Evolutionary conservation across 495 filamentous ascomycete species (phyloP).

Genomic region (Lophiotrema nucula): DNA sequence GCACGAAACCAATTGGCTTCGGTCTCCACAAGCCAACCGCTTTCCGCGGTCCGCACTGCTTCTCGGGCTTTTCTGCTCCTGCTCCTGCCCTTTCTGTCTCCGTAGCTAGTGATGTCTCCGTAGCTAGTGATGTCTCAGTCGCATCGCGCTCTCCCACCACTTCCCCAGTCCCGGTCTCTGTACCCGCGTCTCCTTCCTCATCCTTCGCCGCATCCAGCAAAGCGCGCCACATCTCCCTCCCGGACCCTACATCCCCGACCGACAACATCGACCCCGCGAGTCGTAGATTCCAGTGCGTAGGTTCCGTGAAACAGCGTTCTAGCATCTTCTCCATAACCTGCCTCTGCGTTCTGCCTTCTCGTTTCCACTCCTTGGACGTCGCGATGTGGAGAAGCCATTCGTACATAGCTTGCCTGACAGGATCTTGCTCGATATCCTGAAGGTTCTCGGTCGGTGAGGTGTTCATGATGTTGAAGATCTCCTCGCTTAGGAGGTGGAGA

Average conservation of each 20-base stretch:
- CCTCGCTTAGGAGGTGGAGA: background rate
- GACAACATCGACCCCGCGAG: slow-evolving; percentile 9
- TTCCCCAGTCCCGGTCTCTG: background rate
- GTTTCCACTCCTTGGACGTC: slow-evolving; percentile 5
- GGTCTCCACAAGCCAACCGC: slow-evolving; percentile 12
- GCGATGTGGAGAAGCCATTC: slow-evolving; percentile 37
- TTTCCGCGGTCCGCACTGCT: slow-evolving; percentile 1
- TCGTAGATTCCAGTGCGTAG: slow-evolving; percentile 11
- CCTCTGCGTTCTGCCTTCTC: background rate
- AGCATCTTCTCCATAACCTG: slow-evolving; percentile 1
- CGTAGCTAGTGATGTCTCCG: background rate
- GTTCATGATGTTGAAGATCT: background rate
- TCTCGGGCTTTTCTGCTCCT: background rate
- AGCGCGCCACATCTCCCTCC: background rate
- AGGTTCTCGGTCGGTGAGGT: background rate
- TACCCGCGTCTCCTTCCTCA: background rate
- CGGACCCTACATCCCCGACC: background rate
- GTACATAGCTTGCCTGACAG: slow-evolving; percentile 30
- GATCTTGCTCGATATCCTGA: background rate
- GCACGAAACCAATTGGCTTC: background rate
- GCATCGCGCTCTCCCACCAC: slow-evolving; percentile 1
- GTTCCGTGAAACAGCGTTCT: slow-evolving; percentile 4
- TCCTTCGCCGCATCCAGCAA: slow-evolving; percentile 4
- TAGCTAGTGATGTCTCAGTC: too few species aligned
- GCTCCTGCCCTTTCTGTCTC: background rate